Evolutionary conservation across 2,329 filamentous ascomycete genomes (phyloP).

Genomic region (Zasmidium cellare): DNA sequence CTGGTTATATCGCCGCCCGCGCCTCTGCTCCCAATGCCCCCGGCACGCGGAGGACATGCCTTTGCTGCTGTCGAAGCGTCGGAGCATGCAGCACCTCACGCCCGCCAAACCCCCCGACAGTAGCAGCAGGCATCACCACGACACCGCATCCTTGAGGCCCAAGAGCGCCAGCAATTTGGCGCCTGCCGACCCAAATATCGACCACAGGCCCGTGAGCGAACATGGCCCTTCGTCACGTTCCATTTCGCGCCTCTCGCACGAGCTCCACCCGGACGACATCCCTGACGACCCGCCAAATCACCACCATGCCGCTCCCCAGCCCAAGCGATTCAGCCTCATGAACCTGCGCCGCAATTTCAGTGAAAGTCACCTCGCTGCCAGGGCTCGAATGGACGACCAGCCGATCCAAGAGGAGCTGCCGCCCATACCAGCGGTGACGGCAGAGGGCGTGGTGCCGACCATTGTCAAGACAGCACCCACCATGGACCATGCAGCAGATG

Average conservation of each 20-base stretch:
- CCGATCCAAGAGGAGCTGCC: slow-evolving; percentile 49
- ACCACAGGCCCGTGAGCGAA: slow-evolving; percentile 12
- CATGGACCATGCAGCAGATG: slow-evolving; percentile 40
- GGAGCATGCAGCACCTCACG: slow-evolving; percentile 43
- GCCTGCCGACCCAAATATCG: not conserved
- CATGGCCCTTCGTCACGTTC: slow-evolving; percentile 7
- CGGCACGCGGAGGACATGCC: slow-evolving; percentile 34
- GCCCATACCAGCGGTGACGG: slow-evolving; percentile 41
- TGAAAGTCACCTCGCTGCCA: slow-evolving; percentile 80
- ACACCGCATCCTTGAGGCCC: slow-evolving; percentile 8
- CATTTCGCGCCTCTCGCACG: slow-evolving; percentile 27
- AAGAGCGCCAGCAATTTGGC: slow-evolving; percentile 4
- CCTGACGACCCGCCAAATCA: slow-evolving; percentile 20
- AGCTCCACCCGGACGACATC: slow-evolving; percentile 27
- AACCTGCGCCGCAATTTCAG: slow-evolving; percentile 83
- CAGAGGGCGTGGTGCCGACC: slow-evolving; percentile 49
- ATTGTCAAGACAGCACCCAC: slow-evolving; percentile 95
- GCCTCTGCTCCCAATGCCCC: slow-evolving; percentile 15
- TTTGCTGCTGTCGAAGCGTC: slow-evolving; percentile 39
- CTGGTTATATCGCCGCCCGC: not conserved
- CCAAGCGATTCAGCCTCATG: slow-evolving; percentile 65
- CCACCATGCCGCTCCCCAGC: slow-evolving; percentile 11
- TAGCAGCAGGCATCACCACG: not conserved
- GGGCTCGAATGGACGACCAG: slow-evolving; percentile 67
- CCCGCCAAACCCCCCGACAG: slow-evolving; percentile 8